Percentiles rank a stretch among this genome's conserved stretches.
These are phyloP conservation scores for Sordariomycetes sp. DNA, from an alignment of 2,329 filamentous ascomycete species.

Conservation along the genomic window DNA sequence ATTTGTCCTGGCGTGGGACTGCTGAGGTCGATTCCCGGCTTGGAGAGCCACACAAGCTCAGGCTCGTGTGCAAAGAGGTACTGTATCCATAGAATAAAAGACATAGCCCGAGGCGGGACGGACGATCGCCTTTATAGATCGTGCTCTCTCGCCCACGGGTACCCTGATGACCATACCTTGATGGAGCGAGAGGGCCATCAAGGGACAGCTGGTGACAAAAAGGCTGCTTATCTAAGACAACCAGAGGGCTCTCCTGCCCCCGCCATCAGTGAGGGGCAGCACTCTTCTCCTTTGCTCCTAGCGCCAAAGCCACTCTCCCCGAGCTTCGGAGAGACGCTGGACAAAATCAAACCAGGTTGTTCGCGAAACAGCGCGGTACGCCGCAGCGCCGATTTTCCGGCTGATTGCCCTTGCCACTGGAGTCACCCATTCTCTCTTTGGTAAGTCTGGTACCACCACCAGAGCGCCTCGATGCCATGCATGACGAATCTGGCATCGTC, in stretches of 20 bases:
- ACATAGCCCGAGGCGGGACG: neutral
- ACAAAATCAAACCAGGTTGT: neutral
- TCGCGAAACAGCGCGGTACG: neutral
- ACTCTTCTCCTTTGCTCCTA: neutral
- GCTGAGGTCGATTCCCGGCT: neutral
- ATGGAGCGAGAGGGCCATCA: neutral
- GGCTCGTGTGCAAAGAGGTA: neutral
- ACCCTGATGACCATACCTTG: neutral
- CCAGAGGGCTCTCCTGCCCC: neutral
- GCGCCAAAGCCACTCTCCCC: neutral
- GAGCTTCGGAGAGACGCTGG: neutral
- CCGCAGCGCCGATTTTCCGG: neutral
- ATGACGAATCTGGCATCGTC: neutral
- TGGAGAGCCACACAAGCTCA: neutral
- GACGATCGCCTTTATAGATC: neutral
- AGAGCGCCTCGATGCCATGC: neutral
- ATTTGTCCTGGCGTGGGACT: neutral
- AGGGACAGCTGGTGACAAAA: neutral
- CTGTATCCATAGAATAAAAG: neutral
- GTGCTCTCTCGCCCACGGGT: neutral
- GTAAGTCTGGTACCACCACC: neutral
- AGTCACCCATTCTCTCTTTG: neutral
- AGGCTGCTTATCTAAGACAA: neutral
- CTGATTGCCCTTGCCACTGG: neutral
- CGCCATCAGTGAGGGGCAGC: neutral